phyloP scores from a whole-genome alignment of 2,329 filamentous ascomycete genomes.

The Juglanconis oblonga region DNA sequence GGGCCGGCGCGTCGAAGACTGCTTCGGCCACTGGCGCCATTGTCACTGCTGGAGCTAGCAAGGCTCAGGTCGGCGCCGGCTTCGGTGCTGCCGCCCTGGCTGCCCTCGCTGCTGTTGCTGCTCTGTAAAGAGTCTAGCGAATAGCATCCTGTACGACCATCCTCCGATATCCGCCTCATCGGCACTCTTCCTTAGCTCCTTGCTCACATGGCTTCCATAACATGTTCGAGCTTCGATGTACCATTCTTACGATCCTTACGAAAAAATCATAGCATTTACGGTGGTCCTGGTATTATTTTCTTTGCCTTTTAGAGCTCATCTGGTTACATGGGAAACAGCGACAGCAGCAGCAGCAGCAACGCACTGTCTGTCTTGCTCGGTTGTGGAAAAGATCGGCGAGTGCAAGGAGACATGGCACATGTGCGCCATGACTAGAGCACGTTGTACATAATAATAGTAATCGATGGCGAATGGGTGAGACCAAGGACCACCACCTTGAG shows the following conservation, averaged over 20 bases:
- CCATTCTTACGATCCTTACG: slow-evolving; percentile 60
- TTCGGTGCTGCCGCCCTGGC: slow-evolving; percentile 44
- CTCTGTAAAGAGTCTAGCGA: slow-evolving; percentile 38
- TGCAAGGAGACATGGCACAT: background rate
- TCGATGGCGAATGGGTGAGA: background rate
- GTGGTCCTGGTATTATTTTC: slow-evolving; percentile 23
- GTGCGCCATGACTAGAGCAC: slow-evolving; percentile 2
- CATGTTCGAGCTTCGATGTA: slow-evolving; percentile 28
- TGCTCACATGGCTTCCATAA: slow-evolving; percentile 6
- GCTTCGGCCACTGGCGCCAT: slow-evolving; percentile 29
- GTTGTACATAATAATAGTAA: slow-evolving; percentile 14
- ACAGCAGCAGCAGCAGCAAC: slow-evolving; percentile 4
- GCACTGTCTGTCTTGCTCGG: slow-evolving; percentile 1
- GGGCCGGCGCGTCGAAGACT: slow-evolving; percentile 30
- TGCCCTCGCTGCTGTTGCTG: slow-evolving; percentile 42
- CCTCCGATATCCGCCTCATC: slow-evolving; percentile 4
- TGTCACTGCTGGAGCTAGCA: slow-evolving; percentile 30
- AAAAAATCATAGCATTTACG: slow-evolving; percentile 34
- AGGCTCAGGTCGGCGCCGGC: slow-evolving; percentile 33
- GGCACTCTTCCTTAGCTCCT: slow-evolving; percentile 10
- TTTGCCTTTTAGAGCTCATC: slow-evolving; percentile 13
- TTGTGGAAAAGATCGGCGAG: background rate
- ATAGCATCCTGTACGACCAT: background rate
- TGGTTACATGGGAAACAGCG: slow-evolving; percentile 9
- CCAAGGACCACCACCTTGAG: slow-evolving; percentile 1